Conservation (phyloP, 75 land plant genomes). For the Pseudotsuga menziesii region DNA sequence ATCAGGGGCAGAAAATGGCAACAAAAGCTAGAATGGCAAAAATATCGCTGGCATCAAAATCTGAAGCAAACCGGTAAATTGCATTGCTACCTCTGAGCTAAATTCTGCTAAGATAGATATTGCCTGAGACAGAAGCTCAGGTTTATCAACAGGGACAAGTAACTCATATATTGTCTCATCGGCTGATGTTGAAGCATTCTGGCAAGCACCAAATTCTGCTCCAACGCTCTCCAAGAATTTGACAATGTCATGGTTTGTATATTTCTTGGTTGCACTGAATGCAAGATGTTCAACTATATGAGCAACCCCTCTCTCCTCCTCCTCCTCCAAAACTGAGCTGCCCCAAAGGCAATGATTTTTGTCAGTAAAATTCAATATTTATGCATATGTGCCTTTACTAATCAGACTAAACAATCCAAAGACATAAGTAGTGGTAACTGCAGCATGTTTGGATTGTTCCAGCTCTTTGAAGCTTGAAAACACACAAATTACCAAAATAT, state of each 20-base stretch:
- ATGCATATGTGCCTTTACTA: background rate
- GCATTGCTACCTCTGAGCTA: constrained; percentile 71
- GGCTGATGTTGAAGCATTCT: constrained; percentile 90
- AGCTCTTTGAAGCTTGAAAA: background rate
- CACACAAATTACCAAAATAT: background rate
- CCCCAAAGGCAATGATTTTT: constrained; percentile 23
- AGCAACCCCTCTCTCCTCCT: constrained; percentile 97
- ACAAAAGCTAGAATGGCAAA: background rate
- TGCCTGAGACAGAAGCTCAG: constrained; percentile 85
- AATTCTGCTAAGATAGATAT: constrained; percentile 92
- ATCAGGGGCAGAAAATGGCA: background rate
- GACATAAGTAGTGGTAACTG: background rate
- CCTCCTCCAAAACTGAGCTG: constrained; percentile 99
- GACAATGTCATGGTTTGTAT: constrained; percentile 94
- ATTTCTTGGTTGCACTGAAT: constrained; percentile 90
- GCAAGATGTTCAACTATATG: constrained; percentile 99
- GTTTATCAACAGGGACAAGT: constrained; percentile 97
- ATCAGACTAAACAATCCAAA: background rate
- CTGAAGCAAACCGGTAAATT: background rate
- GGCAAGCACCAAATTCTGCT: constrained; percentile 99
- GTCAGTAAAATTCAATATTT: background rate
- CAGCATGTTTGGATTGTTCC: background rate
- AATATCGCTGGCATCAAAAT: background rate
- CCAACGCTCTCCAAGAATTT: constrained; percentile 97
- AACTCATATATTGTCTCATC: constrained; percentile 97